Conservation (phyloP, 192 early-diverging fungal species). For the Gryganskiella cystojenkinii region DNA sequence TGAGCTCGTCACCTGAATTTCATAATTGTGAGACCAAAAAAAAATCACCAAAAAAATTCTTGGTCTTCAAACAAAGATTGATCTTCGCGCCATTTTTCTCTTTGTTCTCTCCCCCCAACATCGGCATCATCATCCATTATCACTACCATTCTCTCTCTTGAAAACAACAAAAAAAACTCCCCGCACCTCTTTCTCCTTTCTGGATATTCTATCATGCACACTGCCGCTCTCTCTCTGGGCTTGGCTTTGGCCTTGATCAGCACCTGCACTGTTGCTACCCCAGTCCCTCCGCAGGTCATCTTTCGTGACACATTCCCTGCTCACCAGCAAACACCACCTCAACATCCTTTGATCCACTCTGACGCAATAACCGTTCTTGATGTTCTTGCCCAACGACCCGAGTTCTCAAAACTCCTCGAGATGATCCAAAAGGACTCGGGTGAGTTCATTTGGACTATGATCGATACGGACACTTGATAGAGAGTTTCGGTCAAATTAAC, state of each 20-base stretch:
- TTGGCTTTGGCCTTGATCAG: constrained; percentile 1
- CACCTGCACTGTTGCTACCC: neutral
- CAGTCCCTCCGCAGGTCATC: constrained; percentile 4
- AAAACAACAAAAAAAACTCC: no score
- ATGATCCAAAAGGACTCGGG: constrained; percentile 31
- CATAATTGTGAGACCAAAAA: neutral
- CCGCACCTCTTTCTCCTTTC: neutral
- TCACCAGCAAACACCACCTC: constrained; percentile 2
- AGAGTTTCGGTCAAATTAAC: neutral
- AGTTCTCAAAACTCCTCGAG: constrained; percentile 38
- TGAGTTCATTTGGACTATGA: neutral
- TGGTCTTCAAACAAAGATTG: no score
- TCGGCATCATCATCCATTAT: no score
- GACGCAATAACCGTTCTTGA: constrained; percentile 19
- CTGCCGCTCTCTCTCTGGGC: constrained; percentile 3
- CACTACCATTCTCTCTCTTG: no score
- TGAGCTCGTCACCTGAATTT: neutral
- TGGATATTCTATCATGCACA: neutral
- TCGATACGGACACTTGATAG: neutral
- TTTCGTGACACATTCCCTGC: neutral
- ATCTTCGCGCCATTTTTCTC: no score
- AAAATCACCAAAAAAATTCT: no score
- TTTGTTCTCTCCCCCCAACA: no score
- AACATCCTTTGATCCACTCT: neutral
- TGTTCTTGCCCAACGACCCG: constrained; percentile 25